Conservation (phyloP, 306 rosid genomes). For the Rosa chinensis region DNA sequence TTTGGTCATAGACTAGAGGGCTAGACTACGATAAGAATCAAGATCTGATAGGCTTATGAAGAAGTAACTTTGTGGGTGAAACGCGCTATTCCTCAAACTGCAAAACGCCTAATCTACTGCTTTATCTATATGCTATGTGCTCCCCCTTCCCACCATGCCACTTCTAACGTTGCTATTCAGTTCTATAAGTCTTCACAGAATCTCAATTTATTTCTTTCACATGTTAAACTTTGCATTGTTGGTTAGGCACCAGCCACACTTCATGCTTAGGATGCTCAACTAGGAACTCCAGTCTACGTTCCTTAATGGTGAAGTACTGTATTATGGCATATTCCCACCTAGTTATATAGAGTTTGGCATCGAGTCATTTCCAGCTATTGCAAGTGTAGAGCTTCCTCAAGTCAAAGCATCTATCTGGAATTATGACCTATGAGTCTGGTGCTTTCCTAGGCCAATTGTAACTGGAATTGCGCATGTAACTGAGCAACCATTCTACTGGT, state of each 20-base stretch:
- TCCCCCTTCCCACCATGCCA: neutral
- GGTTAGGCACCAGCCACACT: neutral
- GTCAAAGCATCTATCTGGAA: neutral
- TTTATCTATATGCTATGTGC: neutral
- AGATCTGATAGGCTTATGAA: too few species aligned
- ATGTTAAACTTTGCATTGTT: neutral
- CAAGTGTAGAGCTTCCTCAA: neutral
- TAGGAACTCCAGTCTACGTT: neutral
- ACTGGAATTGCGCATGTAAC: neutral
- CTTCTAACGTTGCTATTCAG: neutral
- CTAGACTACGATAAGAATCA: too few species aligned
- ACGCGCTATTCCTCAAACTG: too few species aligned
- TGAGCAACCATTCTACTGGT: neutral
- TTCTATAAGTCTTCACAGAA: neutral
- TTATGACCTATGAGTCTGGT: neutral
- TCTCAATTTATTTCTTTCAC: neutral
- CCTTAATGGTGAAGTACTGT: neutral
- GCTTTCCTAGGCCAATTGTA: neutral
- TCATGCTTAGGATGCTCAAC: neutral
- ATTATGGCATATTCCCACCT: neutral
- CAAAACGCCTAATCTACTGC: neutral
- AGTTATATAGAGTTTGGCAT: neutral
- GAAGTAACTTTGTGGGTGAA: too few species aligned
- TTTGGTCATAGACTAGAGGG: neutral
- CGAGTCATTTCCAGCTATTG: neutral